Conservation (phyloP, 2,329 filamentous ascomycete species). For the Paecilomyces dactylethromorphus region DNA sequence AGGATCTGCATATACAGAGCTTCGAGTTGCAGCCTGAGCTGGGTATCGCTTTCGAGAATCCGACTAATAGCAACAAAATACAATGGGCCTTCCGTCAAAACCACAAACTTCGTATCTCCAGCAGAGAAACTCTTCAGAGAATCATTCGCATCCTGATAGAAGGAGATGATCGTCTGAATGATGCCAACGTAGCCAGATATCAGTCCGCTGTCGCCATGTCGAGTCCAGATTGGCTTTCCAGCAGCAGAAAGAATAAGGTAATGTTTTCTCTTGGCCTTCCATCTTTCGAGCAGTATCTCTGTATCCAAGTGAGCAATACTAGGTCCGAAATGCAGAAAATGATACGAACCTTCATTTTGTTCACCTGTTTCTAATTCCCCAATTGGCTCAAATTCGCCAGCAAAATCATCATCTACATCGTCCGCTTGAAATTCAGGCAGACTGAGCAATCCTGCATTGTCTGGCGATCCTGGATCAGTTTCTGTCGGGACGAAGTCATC, state of each 20-base stretch:
- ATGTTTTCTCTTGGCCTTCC: constrained; percentile 93
- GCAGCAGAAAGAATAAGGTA: constrained; percentile 94
- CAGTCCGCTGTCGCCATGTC: constrained; percentile 82
- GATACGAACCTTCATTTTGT: constrained; percentile 48
- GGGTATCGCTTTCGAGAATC: constrained; percentile 83
- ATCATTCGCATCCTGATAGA: constrained; percentile 77
- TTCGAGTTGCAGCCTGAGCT: constrained; percentile 81
- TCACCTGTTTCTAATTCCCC: constrained; percentile 51
- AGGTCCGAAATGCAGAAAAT: neutral
- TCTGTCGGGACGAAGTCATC: constrained; percentile 56
- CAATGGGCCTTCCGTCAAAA: constrained; percentile 76
- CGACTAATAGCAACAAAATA: constrained; percentile 92
- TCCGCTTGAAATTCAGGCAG: constrained; percentile 33
- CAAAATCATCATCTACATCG: constrained; percentile 60
- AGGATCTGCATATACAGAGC: constrained; percentile 97
- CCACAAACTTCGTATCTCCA: constrained; percentile 77
- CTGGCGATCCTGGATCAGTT: constrained; percentile 32
- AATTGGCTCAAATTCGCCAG: constrained; percentile 68
- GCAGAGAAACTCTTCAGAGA: constrained; percentile 77
- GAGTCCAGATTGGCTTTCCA: constrained; percentile 94
- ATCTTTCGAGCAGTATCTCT: constrained; percentile 56
- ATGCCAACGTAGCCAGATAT: constrained; percentile 94
- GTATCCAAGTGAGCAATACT: constrained; percentile 2
- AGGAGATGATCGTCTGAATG: constrained; percentile 95
- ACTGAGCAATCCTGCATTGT: constrained; percentile 24